A percentile compares a stretch with the other conserved stretches of the same genome.
These are phyloP conservation scores for Ceratobasidium sp. DNA, from an alignment of 1,284 basidiomycete species.

Conservation along the genomic window DNA sequence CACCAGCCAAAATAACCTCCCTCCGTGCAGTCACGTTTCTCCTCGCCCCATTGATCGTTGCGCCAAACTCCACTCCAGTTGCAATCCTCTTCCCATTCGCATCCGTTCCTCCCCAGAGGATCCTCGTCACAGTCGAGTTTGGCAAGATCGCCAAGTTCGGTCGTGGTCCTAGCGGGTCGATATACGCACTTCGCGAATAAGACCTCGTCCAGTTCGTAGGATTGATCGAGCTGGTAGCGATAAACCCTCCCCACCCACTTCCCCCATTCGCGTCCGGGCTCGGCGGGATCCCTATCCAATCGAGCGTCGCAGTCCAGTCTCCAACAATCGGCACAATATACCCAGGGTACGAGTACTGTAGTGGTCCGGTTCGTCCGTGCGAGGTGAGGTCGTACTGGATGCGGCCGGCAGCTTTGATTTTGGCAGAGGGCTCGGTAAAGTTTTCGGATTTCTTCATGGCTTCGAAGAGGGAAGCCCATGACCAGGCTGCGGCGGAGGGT, in stretches of 20 bases:
- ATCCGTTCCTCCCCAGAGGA: slow-evolving; percentile 60
- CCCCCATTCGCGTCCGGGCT: slow-evolving; percentile 62
- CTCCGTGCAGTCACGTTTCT: slow-evolving; percentile 61
- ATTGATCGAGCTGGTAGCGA: slow-evolving; percentile 73
- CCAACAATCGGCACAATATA: slow-evolving; percentile 61
- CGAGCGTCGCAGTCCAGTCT: slow-evolving; percentile 64
- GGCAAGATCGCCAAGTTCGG: slow-evolving; percentile 71
- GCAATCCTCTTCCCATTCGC: slow-evolving; percentile 54
- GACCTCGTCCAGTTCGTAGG: slow-evolving; percentile 72
- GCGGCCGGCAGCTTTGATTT: slow-evolving; percentile 51
- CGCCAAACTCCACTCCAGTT: slow-evolving; percentile 66
- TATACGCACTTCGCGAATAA: slow-evolving; percentile 74
- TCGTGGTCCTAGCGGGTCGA: slow-evolving; percentile 68
- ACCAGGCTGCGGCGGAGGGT: slow-evolving; percentile 61
- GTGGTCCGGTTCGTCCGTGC: slow-evolving; percentile 61
- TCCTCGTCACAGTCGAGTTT: slow-evolving; percentile 67
- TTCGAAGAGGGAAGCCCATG: slow-evolving; percentile 64
- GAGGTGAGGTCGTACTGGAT: slow-evolving; percentile 55
- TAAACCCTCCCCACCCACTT: slow-evolving; percentile 62
- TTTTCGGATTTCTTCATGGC: slow-evolving; percentile 68
- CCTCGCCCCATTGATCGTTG: slow-evolving; percentile 51
- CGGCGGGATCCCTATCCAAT: slow-evolving; percentile 58
- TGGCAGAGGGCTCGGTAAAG: slow-evolving; percentile 56
- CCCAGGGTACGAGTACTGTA: slow-evolving; percentile 55
- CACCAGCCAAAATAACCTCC: slow-evolving; percentile 71